Conservation (phyloP, 768 basidiomycete genomes). For the Phanerochaete carnosa region DNA sequence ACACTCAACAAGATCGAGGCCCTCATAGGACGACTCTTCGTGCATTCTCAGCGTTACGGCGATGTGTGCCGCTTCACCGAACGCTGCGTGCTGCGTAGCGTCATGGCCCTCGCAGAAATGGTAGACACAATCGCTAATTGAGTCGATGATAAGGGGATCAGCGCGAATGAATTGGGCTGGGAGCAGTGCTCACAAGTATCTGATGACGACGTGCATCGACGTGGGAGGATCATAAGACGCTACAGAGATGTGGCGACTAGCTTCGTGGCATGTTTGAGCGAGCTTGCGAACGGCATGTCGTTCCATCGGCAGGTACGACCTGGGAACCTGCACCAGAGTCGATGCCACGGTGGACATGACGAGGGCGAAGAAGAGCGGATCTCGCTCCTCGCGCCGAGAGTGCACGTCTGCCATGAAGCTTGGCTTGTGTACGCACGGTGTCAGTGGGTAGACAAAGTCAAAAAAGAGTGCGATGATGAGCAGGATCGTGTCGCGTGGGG, state of each 20-base stretch:
- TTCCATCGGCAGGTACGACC: conserved; percentile 86
- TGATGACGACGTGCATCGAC: conserved; percentile 81
- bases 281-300: conserved; percentile 80
- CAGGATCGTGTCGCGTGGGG: conserved; percentile 75
- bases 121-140: conserved; percentile 70
- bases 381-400: conserved; percentile 74
- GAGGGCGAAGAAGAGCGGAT: conserved; percentile 87
- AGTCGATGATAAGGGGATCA: conserved; percentile 4
- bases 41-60: conserved; percentile 82
- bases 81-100: conserved; percentile 83
- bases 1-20: conserved; percentile 82
- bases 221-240: conserved; percentile 82
- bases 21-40: conserved; percentile 80
- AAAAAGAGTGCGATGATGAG: conserved; percentile 88
- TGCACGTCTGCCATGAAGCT: conserved; percentile 91
- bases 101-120: conserved; percentile 89
- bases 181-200: conserved; percentile 69
- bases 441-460: conserved; percentile 90
- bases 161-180: not conserved
- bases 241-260: conserved; percentile 76
- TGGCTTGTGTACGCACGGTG: conserved; percentile 87
- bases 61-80: conserved; percentile 83
- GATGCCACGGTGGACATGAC: conserved; percentile 88
- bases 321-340: conserved; percentile 84
- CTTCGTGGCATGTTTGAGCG: conserved; percentile 79